Percentiles rank a stretch among this genome's conserved stretches.
Evolutionary conservation across 352 stramenopile genomes (phyloP).

Genomic region (Bremia lactucae): DNA sequence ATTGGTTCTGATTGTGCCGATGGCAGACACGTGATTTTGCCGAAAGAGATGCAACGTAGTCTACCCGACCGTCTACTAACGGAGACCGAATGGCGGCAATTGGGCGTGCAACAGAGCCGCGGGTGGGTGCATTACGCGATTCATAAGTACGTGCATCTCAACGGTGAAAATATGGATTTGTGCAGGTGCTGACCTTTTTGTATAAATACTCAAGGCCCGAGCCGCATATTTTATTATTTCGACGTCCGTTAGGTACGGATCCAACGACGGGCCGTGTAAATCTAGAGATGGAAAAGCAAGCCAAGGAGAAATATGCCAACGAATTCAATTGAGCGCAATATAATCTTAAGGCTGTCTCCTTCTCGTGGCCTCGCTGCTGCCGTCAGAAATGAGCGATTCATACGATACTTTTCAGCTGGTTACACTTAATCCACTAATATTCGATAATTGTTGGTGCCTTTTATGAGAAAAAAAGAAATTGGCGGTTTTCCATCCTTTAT

Average conservation of each 20-base stretch:
- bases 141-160: conserved; percentile 87
- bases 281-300: conserved; percentile 87
- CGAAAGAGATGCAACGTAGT: conserved; percentile 95
- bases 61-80: conserved; percentile 92
- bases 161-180: background rate
- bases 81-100: conserved; percentile 94
- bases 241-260: conserved; percentile 94
- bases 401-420: too few species aligned
- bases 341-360: too few species aligned
- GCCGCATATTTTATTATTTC: conserved; percentile 98
- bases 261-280: conserved; percentile 91
- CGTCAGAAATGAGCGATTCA: too few species aligned
- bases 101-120: conserved; percentile 96
- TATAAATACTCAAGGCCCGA: conserved; percentile 82
- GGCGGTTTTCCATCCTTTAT: too few species aligned
- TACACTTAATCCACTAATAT: too few species aligned
- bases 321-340: conserved; percentile 75
- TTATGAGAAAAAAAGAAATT: too few species aligned
- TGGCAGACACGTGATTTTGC: conserved; percentile 91
- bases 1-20: background rate
- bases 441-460: too few species aligned
- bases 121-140: conserved; percentile 99
- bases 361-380: too few species aligned
- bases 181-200: conserved; percentile 1
- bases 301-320: conserved; percentile 93